Evolutionary conservation across 106 monocot species (phyloP), one percentile per base, ranked within the genome.

Genomic region (Acorus gramineus): DNA sequence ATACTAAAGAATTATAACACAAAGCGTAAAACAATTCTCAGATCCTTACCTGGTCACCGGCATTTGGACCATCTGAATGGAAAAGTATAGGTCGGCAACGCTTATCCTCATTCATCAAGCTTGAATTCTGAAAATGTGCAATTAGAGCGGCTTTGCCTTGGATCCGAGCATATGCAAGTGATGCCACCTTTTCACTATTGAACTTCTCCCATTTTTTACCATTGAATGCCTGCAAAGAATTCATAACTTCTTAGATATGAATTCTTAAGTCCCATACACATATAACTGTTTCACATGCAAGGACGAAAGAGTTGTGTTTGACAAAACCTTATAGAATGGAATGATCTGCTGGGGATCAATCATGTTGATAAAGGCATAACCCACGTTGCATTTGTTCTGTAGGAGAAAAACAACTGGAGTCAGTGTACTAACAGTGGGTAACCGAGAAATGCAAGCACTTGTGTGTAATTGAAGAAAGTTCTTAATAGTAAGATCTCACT

Each of bases 281-380:
- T 5, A 3, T 6, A 59, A 2, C 42, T 59, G 4, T 6, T 14
- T 59, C 2, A 14, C 28, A 28, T 28, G 44, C 13, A 42, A 59
- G 11, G 42, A 4, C 4, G 1, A 59, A 14, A 59, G 9, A 53
- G 42, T 42, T 51, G 53, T 52, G 43, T 46, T 61, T 10, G 50
- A 54, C 4, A 58, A 2, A 46, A 78, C 78, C 78, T 78, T 55
- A 60, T 48, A 64, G 49, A 79, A 73, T 6, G 79, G 69, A 49
- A 79, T 50, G 52, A 79, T 74, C 58, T 73, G 68, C 59, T 64
- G 58, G 44, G 73, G 73, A 69, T 90, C 76, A 13, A 69, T 80
- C 90, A 95, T 80, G 75, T 95, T 95, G 79, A 95, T 90, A 68
- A 95, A 95, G 45, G 94, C 94, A 78, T 95, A 95, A 44, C 94